A percentile compares a stretch with the other conserved stretches of the same genome.
These are phyloP conservation scores for Phaffia rhodozyma DNA, from an alignment of 1,284 basidiomycete species.

Conservation along the genomic window DNA sequence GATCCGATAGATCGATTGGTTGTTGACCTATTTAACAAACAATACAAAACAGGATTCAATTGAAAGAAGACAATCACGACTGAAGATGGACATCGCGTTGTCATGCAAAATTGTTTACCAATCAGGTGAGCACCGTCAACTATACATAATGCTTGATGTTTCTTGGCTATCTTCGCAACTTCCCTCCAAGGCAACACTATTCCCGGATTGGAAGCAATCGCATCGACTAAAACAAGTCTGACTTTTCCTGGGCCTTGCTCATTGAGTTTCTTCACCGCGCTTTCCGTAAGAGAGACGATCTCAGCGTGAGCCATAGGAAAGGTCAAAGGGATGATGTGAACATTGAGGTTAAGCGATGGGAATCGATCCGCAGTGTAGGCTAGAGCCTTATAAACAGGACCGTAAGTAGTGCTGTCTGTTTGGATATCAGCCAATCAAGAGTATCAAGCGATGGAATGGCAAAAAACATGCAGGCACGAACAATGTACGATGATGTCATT, in stretches of 20 bases:
- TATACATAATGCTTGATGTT: conserved; percentile 54
- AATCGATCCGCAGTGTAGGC: conserved; percentile 50
- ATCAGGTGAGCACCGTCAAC: conserved; percentile 78
- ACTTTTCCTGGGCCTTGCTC: conserved; percentile 22
- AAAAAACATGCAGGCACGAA: conserved; percentile 25
- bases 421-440: neutral
- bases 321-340: conserved; percentile 40
- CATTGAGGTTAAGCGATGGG: conserved; percentile 42
- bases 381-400: conserved; percentile 46
- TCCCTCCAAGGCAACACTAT: conserved; percentile 61
- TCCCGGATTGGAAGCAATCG: conserved; percentile 44
- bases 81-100: conserved; percentile 27
- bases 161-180: conserved; percentile 54
- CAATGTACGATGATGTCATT: conserved; percentile 44
- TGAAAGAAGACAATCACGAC: neutral
- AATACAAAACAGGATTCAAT: neutral
- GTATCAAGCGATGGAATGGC: neutral
- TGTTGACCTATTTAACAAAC: conserved; percentile 5
- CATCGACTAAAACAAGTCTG: conserved; percentile 62
- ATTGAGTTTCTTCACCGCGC: conserved; percentile 15
- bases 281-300: conserved; percentile 47
- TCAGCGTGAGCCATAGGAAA: conserved; percentile 54
- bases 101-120: conserved; percentile 42
- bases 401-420: conserved; percentile 56
- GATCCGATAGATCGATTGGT: conserved; percentile 12